Conservation (phyloP, 305 asterid genomes). For the Ajuga reptans region DNA sequence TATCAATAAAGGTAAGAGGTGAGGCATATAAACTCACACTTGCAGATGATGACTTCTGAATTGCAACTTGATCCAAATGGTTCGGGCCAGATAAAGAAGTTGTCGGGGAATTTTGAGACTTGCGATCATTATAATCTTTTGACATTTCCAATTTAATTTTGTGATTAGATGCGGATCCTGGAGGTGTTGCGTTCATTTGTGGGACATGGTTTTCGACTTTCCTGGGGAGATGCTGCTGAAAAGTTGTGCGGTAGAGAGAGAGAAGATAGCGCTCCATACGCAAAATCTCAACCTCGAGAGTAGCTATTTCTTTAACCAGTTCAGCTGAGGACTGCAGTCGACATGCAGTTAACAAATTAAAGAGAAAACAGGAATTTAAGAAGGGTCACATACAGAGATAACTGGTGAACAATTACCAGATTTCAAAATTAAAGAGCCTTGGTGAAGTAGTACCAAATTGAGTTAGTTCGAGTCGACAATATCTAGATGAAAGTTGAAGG, state of each 20-base stretch:
- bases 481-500: neutral
- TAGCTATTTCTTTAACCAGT: slow-evolving; percentile 62
- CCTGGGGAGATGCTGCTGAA: slow-evolving; percentile 41
- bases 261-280: slow-evolving; percentile 66
- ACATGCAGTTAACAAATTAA: slow-evolving; percentile 11
- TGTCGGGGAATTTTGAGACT: slow-evolving; percentile 31
- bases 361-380: neutral
- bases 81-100: slow-evolving; percentile 38
- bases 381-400: neutral
- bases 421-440: neutral
- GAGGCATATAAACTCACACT: slow-evolving; percentile 42
- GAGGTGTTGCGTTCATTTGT: slow-evolving; percentile 24
- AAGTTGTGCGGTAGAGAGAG: slow-evolving; percentile 57
- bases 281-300: slow-evolving; percentile 60
- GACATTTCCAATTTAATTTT: slow-evolving; percentile 14
- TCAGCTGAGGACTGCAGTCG: slow-evolving; percentile 53
- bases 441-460: neutral
- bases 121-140: slow-evolving; percentile 22
- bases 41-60: slow-evolving; percentile 37
- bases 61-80: slow-evolving; percentile 32
- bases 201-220: slow-evolving; percentile 18
- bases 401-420: neutral
- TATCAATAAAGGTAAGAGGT: neutral
- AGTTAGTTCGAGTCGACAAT: neutral
- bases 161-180: slow-evolving; percentile 16